Base-by-base conservation (phyloP, 202 grass and related monocot species). In the Dendrocalamus latiflorus region DNA sequence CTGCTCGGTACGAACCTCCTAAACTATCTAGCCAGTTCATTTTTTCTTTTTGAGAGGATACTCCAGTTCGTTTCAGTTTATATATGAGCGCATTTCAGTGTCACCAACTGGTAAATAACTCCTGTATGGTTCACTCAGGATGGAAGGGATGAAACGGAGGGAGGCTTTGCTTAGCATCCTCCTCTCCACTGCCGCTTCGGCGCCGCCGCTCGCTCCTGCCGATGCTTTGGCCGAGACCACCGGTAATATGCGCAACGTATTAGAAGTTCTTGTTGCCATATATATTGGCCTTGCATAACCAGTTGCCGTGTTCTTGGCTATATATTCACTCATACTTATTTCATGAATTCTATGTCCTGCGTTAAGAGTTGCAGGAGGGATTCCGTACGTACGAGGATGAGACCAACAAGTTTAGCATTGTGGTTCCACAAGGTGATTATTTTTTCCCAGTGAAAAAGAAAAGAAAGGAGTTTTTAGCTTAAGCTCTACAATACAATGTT, bases 321-420 rank as follows among this genome's bases (percentile, higher is more conserved):
- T n/a, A n/a, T n/a, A n/a, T 26, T 26, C 26, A 26, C 26, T 26
- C 1, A 26, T 26, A 1, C 26, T 26, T 26, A 26, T 26, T 26
- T 26, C 26, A 26, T 26, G 26, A 26, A 26, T 26, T 26, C 1
- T 26, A 26, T 26, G 26, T 26, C 26, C 26, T 26, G 26, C 26
- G 26, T 26, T 26, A 26, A 26, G 26, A 26, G 26, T 26, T 26
- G 26, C 26, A 26, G 26, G 26, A 26, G 26, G 1, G 26, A 1
- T 93, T 95, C 72, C 81, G 47, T 1, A 89, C 64, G 9, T 98
- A 95, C 54, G 83, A 93, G 84, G 95, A 95, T 36, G 87, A 93
- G 64, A 56, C 48, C 28, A 93, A 91, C 86, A 98, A 95, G 83
- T 98, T 81, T 74, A 80, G 58, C 38, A 91, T 98, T 30, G 80